Percentiles rank a stretch among this genome's conserved stretches.
These are phyloP conservation scores for Letharia lupina DNA, from an alignment of 495 filamentous ascomycete species.

Conservation along the genomic window DNA sequence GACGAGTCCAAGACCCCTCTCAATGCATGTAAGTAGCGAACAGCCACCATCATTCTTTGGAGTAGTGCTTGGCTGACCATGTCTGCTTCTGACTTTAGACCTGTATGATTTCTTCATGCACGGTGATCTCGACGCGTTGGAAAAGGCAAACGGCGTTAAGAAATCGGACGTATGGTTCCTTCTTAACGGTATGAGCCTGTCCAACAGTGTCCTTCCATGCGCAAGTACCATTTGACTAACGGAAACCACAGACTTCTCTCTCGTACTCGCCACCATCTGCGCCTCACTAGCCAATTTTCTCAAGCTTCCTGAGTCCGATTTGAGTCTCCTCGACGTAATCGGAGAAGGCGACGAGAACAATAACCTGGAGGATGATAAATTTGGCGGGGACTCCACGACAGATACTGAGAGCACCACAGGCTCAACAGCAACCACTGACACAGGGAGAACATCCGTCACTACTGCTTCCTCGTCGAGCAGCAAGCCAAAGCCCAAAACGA, in stretches of 20 bases:
- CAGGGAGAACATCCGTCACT: slow-evolving; percentile 13
- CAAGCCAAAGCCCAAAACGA: slow-evolving; percentile 29
- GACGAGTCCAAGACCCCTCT: slow-evolving; percentile 42
- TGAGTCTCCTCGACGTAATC: slow-evolving; percentile 32
- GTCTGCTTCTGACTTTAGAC: no score
- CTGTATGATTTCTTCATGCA: slow-evolving; percentile 69
- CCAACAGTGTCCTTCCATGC: no score
- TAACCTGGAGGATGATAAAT: slow-evolving; percentile 30
- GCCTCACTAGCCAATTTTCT: slow-evolving; percentile 48
- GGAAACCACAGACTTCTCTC: slow-evolving; percentile 51
- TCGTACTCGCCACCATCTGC: slow-evolving; percentile 58
- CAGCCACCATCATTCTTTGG: no score
- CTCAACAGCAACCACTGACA: slow-evolving; percentile 16
- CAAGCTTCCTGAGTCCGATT: slow-evolving; percentile 36
- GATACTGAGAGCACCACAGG: slow-evolving; percentile 16
- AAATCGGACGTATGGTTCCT: slow-evolving; percentile 57
- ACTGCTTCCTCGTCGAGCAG: background rate
- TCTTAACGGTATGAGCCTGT: slow-evolving; percentile 35
- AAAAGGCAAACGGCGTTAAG: slow-evolving; percentile 51
- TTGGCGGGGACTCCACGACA: slow-evolving; percentile 22
- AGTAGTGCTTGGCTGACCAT: no score
- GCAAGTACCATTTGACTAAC: background rate
- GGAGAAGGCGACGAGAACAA: slow-evolving; percentile 28
- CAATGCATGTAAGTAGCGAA: slow-evolving; percentile 48
- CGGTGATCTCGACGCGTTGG: slow-evolving; percentile 48